A percentile compares a stretch with the other conserved stretches of the same genome.
These are phyloP conservation scores for Mrakia blollopis DNA, from an alignment of 768 basidiomycete species.

Conservation along the genomic window DNA sequence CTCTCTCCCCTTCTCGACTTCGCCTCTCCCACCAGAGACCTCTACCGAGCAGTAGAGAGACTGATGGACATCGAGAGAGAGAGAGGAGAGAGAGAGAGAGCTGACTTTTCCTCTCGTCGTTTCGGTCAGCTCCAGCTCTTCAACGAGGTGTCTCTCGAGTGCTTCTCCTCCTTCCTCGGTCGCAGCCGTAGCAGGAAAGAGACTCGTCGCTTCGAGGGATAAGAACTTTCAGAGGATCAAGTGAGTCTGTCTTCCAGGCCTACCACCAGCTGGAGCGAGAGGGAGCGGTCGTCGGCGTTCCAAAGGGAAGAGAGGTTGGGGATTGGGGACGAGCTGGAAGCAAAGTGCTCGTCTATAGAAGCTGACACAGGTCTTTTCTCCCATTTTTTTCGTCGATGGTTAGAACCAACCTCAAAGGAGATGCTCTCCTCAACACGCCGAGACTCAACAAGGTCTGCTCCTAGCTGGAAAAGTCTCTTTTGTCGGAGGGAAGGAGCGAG, in stretches of 20 bases:
- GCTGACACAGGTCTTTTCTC: background rate
- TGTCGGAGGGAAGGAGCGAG: background rate
- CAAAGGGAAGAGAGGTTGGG: too few species aligned
- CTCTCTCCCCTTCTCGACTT: too few species aligned
- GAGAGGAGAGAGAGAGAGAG: too few species aligned
- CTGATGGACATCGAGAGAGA: too few species aligned
- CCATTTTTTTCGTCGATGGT: background rate
- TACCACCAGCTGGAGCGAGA: too few species aligned
- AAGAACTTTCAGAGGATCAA: slow-evolving; percentile 30
- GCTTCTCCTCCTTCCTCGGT: background rate
- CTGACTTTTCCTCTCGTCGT: too few species aligned
- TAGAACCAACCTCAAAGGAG: slow-evolving; percentile 52
- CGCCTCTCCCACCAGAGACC: too few species aligned
- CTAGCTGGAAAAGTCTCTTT: background rate
- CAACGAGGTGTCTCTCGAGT: too few species aligned
- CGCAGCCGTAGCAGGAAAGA: background rate
- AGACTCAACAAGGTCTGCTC: slow-evolving; percentile 58
- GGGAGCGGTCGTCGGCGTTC: background rate
- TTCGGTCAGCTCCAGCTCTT: too few species aligned
- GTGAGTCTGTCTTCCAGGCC: background rate
- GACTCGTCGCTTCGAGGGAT: slow-evolving; percentile 13
- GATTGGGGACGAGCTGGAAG: background rate
- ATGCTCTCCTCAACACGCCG: slow-evolving; percentile 59
- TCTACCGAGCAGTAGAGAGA: too few species aligned
- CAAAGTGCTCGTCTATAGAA: background rate